Evolutionary conservation across 225 moss, liverwort and hornwort genomes (phyloP), one percentile per base, ranked within the genome.

Genomic region (Takakia lepidozioides): DNA sequence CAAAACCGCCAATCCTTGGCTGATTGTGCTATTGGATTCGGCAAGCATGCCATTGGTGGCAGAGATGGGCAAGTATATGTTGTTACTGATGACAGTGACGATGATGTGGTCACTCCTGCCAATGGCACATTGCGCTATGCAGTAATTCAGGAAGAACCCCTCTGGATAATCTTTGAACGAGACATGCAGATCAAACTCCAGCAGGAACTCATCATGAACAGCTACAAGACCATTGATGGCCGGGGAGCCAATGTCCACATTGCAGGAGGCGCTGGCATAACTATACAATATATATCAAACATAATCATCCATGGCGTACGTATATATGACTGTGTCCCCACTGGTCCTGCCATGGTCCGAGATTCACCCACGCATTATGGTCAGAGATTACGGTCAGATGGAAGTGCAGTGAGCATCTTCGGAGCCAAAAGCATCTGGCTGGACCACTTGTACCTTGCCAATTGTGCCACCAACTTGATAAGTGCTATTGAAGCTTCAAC

Each of bases 321-420:
- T 4, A 38, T 80, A 0, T 70, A 67, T 20, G 53, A 59, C 11
- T 54, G 74, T 11, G 70, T 80, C 1, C 74, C 74, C 3, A 74
- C 74, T 0, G 71, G 76, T 2, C 76, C 71, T 3, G 76, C 76
- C 13, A 72, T 68, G 76, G 76, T 76, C 41, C 45, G 67, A 5
- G 76, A 68, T 54, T 64, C 67, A n/a, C 71, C 76, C 1, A 2
- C 52, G 34, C 77, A 77, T 49, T 77, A 61, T 57, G 86, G 89
- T 39, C 49, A 63, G 11, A 52, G 69, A 34, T 35, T 67, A 27
- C 41, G 41, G 15, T 55, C 54, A 10, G 65, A 58, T 35, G 70
- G 76, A 25, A 60, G 62, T 25, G 65, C 63, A 18, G 22, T 69
- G 15, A 76, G 71, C 47, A 67, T 86, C 57, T 53, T 70, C 32